Evolutionary conservation across 2,329 filamentous ascomycete genomes (phyloP), one percentile per base, ranked within the genome.

Genomic region (Juglanconis oblonga): DNA sequence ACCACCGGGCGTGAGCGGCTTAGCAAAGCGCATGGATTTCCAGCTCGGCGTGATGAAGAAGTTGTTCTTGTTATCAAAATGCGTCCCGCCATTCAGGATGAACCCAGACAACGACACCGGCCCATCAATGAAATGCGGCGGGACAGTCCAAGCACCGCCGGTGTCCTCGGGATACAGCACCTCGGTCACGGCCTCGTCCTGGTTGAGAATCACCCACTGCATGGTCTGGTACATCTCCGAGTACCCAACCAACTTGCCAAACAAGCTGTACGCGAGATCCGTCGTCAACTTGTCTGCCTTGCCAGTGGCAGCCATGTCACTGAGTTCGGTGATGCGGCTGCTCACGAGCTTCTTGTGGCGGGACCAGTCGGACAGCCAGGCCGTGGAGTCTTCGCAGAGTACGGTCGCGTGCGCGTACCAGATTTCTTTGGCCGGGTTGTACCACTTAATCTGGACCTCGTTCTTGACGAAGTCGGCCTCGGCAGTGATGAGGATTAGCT

Each of bases 31-130:
- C 9, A 57, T 35, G 2, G 48, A 57, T 5, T 29, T 24, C 55
- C 55, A 57, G n/a, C 14, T 13, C 5, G 55, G 55, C 1, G 55
- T 57, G 6, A 57, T 14, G 36, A 14, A 57, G 55, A 52, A 52
- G 48, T 57, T 44, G 36, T 44, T 44, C 5, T 3, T 2, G 2
- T n/a, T 57, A 38, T 57, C 55, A 5, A 57, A n/a, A 10, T 8
- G 3, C 8, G n/a, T 32, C 1, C 24, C 31, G n/a, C 40, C 36
- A 17, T 52, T 57, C 38, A 57, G 31, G 24, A 52, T 35, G 38
- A 57, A 52, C 3, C 55, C 48, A 1, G 10, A 31, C 6, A 52
- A 31, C 14, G 31, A 32, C 35, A 4, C 40, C 2, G 51, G 14
- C 9, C 55, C 32, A 31, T 57, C 55, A 8, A 57, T 57, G 36